These are phyloP conservation scores for Piper longum DNA, from an alignment of 164 flowering plant genomes.

Conservation along the genomic window DNA sequence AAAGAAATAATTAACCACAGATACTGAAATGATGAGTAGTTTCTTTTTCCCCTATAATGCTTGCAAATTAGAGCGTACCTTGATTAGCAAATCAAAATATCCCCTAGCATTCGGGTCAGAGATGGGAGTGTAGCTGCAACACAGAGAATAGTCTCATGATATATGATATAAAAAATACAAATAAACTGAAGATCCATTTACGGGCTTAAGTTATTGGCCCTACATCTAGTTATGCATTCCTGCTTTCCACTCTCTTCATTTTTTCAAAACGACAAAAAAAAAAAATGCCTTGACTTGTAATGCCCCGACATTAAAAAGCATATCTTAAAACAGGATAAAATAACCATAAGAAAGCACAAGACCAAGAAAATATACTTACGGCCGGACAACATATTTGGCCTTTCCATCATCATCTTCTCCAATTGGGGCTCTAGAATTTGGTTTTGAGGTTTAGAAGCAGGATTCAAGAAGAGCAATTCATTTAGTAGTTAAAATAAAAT, in stretches of 20 bases:
- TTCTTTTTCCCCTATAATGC: no score
- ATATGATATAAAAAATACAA: no score
- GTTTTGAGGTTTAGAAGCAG: background rate
- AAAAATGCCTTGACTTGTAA: no score
- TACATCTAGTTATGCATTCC: background rate
- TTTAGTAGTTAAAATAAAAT: background rate
- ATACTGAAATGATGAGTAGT: background rate
- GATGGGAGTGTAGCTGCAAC: slow-evolving; percentile 86
- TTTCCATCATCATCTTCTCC: slow-evolving; percentile 83
- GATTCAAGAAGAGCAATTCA: background rate
- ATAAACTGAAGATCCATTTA: no score
- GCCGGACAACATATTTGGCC: slow-evolving; percentile 79
- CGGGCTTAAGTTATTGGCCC: no score
- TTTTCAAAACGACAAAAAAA: no score
- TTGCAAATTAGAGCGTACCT: slow-evolving; percentile 33
- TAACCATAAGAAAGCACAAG: background rate
- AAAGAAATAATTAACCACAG: background rate
- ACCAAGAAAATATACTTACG: slow-evolving; percentile 41
- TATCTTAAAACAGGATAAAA: no score
- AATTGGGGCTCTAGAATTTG: slow-evolving; percentile 47
- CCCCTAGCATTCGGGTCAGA: slow-evolving; percentile 92
- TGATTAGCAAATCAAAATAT: slow-evolving; percentile 78
- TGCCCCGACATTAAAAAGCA: no score
- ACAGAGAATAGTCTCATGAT: background rate
- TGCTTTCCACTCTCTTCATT: background rate